These are phyloP conservation scores for Porphyrellus cyaneotinctus DNA, from an alignment of 768 basidiomycete genomes.

Conservation along the genomic window DNA sequence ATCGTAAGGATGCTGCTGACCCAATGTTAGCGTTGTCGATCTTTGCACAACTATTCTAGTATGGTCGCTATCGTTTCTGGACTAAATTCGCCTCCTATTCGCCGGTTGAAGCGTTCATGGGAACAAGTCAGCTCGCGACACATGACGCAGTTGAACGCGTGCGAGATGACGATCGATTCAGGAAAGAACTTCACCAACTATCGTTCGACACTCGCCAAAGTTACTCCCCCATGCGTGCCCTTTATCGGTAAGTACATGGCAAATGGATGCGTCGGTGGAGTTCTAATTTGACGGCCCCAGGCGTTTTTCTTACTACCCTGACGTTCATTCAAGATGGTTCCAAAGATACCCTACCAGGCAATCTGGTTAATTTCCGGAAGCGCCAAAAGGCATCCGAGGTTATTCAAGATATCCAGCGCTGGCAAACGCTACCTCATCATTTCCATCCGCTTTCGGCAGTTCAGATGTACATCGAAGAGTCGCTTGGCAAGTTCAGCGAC, in stretches of 20 bases:
- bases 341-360: slow-evolving; percentile 73
- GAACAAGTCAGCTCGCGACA: slow-evolving; percentile 77
- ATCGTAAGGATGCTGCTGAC: background rate
- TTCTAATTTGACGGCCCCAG: slow-evolving; percentile 37
- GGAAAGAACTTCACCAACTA: slow-evolving; percentile 95
- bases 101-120: slow-evolving; percentile 90
- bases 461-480: slow-evolving; percentile 72
- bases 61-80: slow-evolving; percentile 96
- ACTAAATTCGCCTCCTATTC: slow-evolving; percentile 89
- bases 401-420: slow-evolving; percentile 93
- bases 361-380: slow-evolving; percentile 93
- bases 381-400: slow-evolving; percentile 95
- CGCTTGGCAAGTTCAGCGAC: slow-evolving; percentile 66
- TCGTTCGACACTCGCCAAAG: slow-evolving; percentile 72
- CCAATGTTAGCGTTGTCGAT: slow-evolving; percentile 72
- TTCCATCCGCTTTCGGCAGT: slow-evolving; percentile 65
- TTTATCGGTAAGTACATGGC: slow-evolving; percentile 71
- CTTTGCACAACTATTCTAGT: slow-evolving; percentile 91
- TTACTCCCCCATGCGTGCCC: slow-evolving; percentile 92
- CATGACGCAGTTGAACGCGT: slow-evolving; percentile 66
- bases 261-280: background rate
- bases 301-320: slow-evolving; percentile 91
- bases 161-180: slow-evolving; percentile 89
- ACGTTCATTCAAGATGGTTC: slow-evolving; percentile 99
- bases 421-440: slow-evolving; percentile 91